These are phyloP conservation scores for Leucogyrophana mollusca DNA, from an alignment of 768 basidiomycete genomes.

Conservation along the genomic window DNA sequence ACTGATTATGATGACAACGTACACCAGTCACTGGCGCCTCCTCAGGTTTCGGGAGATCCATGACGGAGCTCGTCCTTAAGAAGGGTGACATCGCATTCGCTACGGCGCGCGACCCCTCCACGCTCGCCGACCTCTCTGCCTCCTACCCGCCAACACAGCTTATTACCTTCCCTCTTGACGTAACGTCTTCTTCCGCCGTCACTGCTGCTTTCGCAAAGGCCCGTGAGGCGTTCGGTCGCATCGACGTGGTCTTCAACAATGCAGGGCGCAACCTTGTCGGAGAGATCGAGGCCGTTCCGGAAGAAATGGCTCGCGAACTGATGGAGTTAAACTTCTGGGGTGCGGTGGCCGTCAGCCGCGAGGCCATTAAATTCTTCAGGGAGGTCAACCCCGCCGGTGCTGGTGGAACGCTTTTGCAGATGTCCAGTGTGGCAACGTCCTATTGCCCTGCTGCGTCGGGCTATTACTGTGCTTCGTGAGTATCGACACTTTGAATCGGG, in stretches of 20 bases:
- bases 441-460: slow-evolving; percentile 5
- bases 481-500: background rate
- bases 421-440: background rate
- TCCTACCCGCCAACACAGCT: slow-evolving; percentile 12
- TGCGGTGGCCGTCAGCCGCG: slow-evolving; percentile 7
- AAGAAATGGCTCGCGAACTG: slow-evolving; percentile 7
- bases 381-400: slow-evolving; percentile 22
- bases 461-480: slow-evolving; percentile 27
- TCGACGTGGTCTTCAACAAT: slow-evolving; percentile 28
- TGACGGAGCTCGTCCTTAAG: slow-evolving; percentile 18
- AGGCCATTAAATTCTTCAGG: slow-evolving; percentile 19
- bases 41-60: slow-evolving; percentile 20
- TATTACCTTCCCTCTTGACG: slow-evolving; percentile 20
- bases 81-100: slow-evolving; percentile 24
- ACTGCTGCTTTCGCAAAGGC: slow-evolving; percentile 15
- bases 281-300: slow-evolving; percentile 16
- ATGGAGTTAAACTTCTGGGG: slow-evolving; percentile 28
- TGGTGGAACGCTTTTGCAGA: slow-evolving; percentile 10
- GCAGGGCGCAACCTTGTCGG: slow-evolving; percentile 12
- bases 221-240: slow-evolving; percentile 11
- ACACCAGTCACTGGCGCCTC: slow-evolving; percentile 23
- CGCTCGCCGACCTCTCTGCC: slow-evolving; percentile 17
- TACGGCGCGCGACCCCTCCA: slow-evolving; percentile 20
- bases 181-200: slow-evolving; percentile 12
- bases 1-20: background rate